Percentiles rank a stretch among this genome's conserved stretches.
These are phyloP conservation scores for Lolium rigidum DNA, from an alignment of 176 grass and related monocot genomes.

Conservation along the genomic window DNA sequence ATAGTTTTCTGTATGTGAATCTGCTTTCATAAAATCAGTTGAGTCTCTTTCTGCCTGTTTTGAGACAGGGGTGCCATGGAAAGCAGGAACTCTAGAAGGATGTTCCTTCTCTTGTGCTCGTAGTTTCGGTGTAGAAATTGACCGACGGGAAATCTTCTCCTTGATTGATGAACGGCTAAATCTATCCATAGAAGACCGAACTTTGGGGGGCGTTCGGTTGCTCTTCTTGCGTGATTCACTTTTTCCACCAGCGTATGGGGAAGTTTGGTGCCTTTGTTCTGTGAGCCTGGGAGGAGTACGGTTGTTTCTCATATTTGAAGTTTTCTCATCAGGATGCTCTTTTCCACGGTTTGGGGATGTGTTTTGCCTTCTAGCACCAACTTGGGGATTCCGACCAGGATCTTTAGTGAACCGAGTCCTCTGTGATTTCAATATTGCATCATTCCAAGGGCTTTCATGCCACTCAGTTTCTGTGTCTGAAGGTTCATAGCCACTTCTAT, in stretches of 20 bases:
- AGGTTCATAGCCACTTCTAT: constrained; percentile 76
- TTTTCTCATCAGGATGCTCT: constrained; percentile 43
- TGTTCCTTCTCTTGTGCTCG: constrained; percentile 46
- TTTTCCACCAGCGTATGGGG: constrained; percentile 39
- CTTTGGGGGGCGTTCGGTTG: constrained; percentile 55
- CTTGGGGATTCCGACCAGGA: constrained; percentile 46
- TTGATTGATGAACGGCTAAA: constrained; percentile 49
- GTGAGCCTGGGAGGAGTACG: constrained; percentile 51
- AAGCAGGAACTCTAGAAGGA: constrained; percentile 54
- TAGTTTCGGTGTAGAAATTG: constrained; percentile 58
- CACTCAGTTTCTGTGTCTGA: constrained; percentile 82
- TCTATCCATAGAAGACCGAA: constrained; percentile 45
- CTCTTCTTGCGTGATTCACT: constrained; percentile 53
- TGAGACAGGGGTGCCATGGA: constrained; percentile 39
- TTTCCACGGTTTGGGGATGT: constrained; percentile 47
- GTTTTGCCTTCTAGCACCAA: constrained; percentile 52
- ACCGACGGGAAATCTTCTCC: constrained; percentile 48
- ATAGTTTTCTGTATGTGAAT: constrained; percentile 55
- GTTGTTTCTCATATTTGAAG: constrained; percentile 47
- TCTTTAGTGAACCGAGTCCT: constrained; percentile 43
- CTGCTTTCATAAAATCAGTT: constrained; percentile 36
- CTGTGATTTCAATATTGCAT: constrained; percentile 53
- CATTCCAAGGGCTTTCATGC: constrained; percentile 81
- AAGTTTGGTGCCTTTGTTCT: constrained; percentile 46
- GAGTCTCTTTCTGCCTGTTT: constrained; percentile 42